Percentiles rank a stretch among this genome's conserved stretches.
phyloP scores from a whole-genome alignment of 805 yeast species.

The Starmera pachycereana region DNA sequence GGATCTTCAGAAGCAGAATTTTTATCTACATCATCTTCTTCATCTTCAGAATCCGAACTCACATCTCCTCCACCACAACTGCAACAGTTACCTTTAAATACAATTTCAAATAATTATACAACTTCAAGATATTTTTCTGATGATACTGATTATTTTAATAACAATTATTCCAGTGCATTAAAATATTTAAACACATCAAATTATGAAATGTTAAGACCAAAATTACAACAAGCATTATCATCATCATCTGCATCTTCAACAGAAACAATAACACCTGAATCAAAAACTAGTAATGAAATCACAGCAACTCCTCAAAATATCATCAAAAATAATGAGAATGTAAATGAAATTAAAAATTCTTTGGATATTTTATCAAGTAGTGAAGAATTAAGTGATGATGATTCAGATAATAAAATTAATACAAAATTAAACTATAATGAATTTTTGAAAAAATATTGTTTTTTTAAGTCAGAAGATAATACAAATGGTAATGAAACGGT shows the following conservation, averaged over 20 bases:
- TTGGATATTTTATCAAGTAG: background rate
- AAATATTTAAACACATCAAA: conserved; percentile 1
- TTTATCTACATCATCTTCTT: too few species aligned
- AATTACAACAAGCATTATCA: background rate
- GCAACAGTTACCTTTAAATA: too few species aligned
- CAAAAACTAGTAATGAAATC: background rate
- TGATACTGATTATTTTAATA: conserved; percentile 18
- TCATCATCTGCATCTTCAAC: conserved; percentile 1
- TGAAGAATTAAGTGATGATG: background rate
- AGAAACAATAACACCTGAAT: conserved; percentile 3
- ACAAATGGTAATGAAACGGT: conserved; percentile 1
- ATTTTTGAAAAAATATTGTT: conserved; percentile 18
- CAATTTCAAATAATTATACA: conserved; percentile 3
- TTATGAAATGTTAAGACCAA: conserved; percentile 1
- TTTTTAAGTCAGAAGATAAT: conserved; percentile 13
- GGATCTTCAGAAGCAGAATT: background rate
- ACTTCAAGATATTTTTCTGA: conserved; percentile 17
- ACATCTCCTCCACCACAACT: too few species aligned
- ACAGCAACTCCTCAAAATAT: too few species aligned
- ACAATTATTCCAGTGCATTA: background rate
- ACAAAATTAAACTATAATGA: conserved; percentile 11
- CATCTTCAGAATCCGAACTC: too few species aligned
- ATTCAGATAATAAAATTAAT: background rate
- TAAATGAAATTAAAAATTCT: background rate
- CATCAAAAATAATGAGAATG: too few species aligned